Conservation (phyloP, 2,329 filamentous ascomycete species). For the Epichloe baconii region DNA sequence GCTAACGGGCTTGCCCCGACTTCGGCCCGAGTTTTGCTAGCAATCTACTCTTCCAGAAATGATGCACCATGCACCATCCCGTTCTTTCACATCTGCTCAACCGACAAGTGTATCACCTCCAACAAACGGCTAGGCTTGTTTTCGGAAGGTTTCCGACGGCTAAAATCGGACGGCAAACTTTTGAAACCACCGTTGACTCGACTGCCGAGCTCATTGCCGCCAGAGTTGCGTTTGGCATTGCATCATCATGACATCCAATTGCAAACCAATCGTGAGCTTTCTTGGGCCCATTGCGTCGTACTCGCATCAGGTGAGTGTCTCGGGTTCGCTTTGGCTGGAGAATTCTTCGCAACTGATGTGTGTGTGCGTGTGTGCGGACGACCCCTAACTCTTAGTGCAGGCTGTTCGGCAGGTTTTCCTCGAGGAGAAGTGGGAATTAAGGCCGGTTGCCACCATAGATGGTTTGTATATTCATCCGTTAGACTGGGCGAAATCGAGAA, state of each 20-base stretch:
- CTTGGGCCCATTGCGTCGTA: constrained; percentile 37
- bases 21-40: background rate
- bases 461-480: constrained; percentile 17
- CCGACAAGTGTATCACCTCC: background rate
- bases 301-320: constrained; percentile 33
- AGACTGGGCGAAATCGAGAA: background rate
- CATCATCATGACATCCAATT: constrained; percentile 14
- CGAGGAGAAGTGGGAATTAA: constrained; percentile 31
- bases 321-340: background rate
- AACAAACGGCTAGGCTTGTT: background rate
- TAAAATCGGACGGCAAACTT: background rate
- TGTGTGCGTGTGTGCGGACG: background rate
- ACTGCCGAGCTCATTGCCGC: background rate
- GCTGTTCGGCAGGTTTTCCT: constrained; percentile 36
- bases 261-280: constrained; percentile 32
- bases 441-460: constrained; percentile 38
- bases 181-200: background rate
- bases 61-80: too few species aligned
- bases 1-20: background rate
- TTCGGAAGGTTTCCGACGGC: background rate
- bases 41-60: background rate
- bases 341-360: background rate
- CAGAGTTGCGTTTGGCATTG: background rate
- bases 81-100: background rate
- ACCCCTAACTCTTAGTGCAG: constrained; percentile 18